Conservation (phyloP, 163 green algal genomes). For the Trebouxiophyceae sp. region DNA sequence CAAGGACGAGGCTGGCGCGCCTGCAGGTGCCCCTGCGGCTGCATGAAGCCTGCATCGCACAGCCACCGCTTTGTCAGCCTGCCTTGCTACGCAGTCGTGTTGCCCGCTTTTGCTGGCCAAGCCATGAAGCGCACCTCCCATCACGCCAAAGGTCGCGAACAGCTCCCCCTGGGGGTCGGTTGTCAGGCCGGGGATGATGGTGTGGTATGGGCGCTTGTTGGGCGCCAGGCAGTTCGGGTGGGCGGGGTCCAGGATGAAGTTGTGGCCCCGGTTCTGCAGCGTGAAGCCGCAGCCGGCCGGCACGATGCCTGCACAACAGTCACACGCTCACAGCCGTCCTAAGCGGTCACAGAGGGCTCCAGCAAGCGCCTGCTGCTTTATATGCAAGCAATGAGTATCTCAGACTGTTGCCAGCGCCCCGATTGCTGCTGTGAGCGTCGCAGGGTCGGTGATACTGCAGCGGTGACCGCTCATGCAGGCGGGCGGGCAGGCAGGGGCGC, state of each 20-base stretch:
- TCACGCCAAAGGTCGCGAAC: conserved; percentile 47
- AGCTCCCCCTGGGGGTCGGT: conserved; percentile 34
- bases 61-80: no score
- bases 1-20: conserved; percentile 7
- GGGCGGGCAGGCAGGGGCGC: no score
- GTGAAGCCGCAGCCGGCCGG: conserved; percentile 64
- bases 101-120: not conserved
- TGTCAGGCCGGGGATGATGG: conserved; percentile 65
- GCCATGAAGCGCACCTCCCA: conserved; percentile 12
- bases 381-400: no score
- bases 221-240: conserved; percentile 66
- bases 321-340: no score
- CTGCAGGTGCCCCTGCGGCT: conserved; percentile 64
- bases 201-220: conserved; percentile 70
- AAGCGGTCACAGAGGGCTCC: no score
- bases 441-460: no score
- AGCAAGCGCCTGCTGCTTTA: no score
- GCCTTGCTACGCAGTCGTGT: no score
- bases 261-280: conserved; percentile 50
- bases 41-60: conserved; percentile 42
- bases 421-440: no score
- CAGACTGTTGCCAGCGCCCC: no score
- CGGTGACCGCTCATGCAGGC: no score
- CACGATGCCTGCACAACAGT: conserved; percentile 41
- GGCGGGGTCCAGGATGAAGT: conserved; percentile 46